Evolutionary conservation across 805 yeast species (phyloP).

Genomic region (Metschnikowia matae): DNA sequence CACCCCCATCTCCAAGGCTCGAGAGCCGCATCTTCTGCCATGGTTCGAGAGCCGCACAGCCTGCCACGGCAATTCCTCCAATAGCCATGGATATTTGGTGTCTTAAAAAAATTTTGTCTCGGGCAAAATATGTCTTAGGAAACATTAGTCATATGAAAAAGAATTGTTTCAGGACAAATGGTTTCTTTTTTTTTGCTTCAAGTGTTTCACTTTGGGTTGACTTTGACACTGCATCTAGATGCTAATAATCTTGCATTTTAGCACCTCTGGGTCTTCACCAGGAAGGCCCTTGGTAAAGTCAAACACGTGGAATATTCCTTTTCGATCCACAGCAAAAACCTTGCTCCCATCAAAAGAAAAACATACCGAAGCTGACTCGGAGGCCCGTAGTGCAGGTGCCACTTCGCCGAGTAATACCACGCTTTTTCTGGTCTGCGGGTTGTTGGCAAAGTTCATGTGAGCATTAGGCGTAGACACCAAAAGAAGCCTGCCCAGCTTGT

Average conservation of each 20-base stretch:
- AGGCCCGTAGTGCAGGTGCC: conserved; percentile 63
- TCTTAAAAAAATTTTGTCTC: no score
- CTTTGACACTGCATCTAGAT: conserved; percentile 2
- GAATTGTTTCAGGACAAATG: neutral
- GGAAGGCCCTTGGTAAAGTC: conserved; percentile 89
- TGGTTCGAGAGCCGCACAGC: neutral
- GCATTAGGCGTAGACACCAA: conserved; percentile 58
- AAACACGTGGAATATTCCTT: conserved; percentile 71
- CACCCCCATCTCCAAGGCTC: neutral
- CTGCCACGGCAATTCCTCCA: neutral
- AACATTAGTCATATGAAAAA: no score
- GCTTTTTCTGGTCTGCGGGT: conserved; percentile 35
- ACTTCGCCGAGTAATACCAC: conserved; percentile 73
- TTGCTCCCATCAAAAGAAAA: conserved; percentile 82
- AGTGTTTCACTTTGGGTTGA: no score
- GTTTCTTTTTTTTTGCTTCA: neutral
- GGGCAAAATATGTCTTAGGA: no score
- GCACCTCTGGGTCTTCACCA: conserved; percentile 57
- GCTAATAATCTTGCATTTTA: conserved; percentile 59
- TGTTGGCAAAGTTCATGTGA: conserved; percentile 12
- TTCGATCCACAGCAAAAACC: conserved; percentile 71
- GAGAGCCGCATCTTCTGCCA: neutral
- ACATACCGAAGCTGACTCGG: conserved; percentile 73
- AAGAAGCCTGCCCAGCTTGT: conserved; percentile 71
- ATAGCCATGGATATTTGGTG: no score